Evolutionary conservation across 345 rosid species (phyloP).

Genomic region (Sonneratia caseolaris): DNA sequence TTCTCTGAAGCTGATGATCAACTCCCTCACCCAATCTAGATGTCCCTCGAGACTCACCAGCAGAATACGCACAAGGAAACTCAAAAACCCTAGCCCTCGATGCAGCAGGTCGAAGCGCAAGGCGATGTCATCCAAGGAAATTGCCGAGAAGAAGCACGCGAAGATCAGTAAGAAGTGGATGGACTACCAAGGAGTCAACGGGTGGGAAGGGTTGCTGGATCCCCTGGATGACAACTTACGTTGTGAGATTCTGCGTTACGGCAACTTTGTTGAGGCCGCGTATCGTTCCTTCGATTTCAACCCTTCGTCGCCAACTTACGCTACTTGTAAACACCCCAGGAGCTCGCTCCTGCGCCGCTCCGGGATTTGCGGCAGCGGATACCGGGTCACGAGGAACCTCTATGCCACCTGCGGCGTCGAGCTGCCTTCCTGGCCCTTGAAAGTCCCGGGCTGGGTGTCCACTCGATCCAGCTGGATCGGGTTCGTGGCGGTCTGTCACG

Average conservation of each 20-base stretch:
- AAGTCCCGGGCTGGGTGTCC: conserved; percentile 3
- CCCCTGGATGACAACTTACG: conserved; percentile 12
- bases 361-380: conserved; percentile 7
- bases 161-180: conserved; percentile 8
- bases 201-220: conserved; percentile 16
- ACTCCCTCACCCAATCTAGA: no score
- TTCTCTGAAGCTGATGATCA: no score
- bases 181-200: conserved; percentile 13
- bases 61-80: no score
- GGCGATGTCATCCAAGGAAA: background rate
- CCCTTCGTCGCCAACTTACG: conserved; percentile 11
- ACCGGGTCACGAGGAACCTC: conserved; percentile 14
- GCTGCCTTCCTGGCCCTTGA: conserved; percentile 2
- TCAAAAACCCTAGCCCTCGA: background rate
- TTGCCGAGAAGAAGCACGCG: background rate
- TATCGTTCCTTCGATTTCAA: conserved; percentile 11
- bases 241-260: conserved; percentile 13
- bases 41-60: no score
- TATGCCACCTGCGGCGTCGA: conserved; percentile 12
- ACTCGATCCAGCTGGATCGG: conserved; percentile 16
- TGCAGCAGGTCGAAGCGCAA: background rate
- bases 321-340: conserved; percentile 9
- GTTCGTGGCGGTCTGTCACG: conserved; percentile 14
- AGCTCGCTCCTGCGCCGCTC: conserved; percentile 1
- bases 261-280: conserved; percentile 15